A percentile compares a stretch with the other conserved stretches of the same genome.
These are phyloP conservation scores for Evernia prunastri DNA, from an alignment of 495 filamentous ascomycete species.

Conservation along the genomic window DNA sequence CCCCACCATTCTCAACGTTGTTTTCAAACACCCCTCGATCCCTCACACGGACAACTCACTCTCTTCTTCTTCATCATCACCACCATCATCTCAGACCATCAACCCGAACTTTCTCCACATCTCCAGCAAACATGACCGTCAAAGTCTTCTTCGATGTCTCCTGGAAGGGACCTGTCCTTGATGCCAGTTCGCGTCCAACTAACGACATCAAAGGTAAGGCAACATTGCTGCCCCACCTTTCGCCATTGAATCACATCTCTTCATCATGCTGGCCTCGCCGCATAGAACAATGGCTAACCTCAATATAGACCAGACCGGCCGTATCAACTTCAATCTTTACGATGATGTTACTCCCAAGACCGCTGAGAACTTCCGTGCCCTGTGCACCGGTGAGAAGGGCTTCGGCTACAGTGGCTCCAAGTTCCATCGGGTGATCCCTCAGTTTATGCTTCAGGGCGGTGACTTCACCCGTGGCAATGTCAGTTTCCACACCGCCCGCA, in stretches of 20 bases:
- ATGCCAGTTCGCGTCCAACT: slow-evolving; percentile 49
- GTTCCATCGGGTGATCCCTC: slow-evolving; percentile 97
- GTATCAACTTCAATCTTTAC: slow-evolving; percentile 87
- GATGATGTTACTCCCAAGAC: slow-evolving; percentile 87
- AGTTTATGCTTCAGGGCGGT: slow-evolving; percentile 99
- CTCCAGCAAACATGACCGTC: slow-evolving; percentile 58
- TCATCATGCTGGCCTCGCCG: slow-evolving; percentile 22
- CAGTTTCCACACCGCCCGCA: slow-evolving; percentile 30
- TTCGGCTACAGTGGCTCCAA: slow-evolving; percentile 78
- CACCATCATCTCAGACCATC: slow-evolving; percentile 19
- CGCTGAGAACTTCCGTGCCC: slow-evolving; percentile 87
- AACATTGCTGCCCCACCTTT: slow-evolving; percentile 14
- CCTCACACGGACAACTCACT: slow-evolving; percentile 16
- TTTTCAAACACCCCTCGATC: slow-evolving; percentile 11
- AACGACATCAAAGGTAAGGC: slow-evolving; percentile 54
- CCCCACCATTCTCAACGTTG: slow-evolving; percentile 11
- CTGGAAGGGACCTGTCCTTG: slow-evolving; percentile 62
- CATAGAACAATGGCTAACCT: slow-evolving; percentile 25
- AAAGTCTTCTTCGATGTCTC: slow-evolving; percentile 61
- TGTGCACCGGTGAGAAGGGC: slow-evolving; percentile 91
- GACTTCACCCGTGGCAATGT: slow-evolving; percentile 95
- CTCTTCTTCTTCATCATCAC: too few relatives aligned
- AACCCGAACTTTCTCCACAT: slow-evolving; percentile 55
- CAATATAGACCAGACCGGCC: slow-evolving; percentile 60
- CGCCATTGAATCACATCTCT: slow-evolving; percentile 14